Conservation (phyloP, 2,329 filamentous ascomycete species). For the Exophiala aquamarina region DNA sequence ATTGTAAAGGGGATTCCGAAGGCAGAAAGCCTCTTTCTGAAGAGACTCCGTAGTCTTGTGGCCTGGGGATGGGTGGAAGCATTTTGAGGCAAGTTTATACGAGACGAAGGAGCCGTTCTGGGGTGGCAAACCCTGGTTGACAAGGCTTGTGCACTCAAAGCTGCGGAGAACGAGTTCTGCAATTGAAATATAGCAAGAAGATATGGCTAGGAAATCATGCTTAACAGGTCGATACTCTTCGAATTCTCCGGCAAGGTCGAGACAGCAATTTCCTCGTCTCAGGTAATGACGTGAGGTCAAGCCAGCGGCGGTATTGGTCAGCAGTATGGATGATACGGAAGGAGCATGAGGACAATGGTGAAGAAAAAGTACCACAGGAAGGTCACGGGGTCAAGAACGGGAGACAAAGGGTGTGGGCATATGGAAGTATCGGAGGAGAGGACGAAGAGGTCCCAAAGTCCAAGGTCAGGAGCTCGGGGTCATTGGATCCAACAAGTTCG, state of each 20-base stretch:
- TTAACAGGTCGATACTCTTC: too few species aligned
- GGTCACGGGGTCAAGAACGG: not conserved
- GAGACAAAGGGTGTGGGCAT: not conserved
- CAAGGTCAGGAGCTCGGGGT: too few species aligned
- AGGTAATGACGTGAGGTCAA: not conserved
- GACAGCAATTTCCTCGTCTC: not conserved
- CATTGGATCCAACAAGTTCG: too few species aligned
- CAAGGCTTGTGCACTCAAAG: not conserved
- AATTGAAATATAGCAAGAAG: not conserved
- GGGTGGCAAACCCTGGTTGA: not conserved
- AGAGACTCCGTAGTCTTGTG: slow-evolving; percentile 71
- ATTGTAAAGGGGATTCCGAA: slow-evolving; percentile 72
- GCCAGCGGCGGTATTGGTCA: not conserved
- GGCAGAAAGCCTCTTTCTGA: slow-evolving; percentile 81
- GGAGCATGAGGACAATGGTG: not conserved
- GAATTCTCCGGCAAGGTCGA: not conserved
- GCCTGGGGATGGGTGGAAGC: slow-evolving; percentile 48
- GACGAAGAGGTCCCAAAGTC: not conserved
- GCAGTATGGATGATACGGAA: too few species aligned
- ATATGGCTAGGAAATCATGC: too few species aligned
- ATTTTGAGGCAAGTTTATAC: slow-evolving; percentile 35
- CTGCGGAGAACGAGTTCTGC: not conserved
- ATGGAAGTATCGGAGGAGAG: slow-evolving; percentile 1
- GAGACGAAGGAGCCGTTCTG: not conserved
- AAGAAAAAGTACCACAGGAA: not conserved